phyloP scores from a whole-genome alignment of 2,329 filamentous ascomycete species.

The Hypoxylon sp. region DNA sequence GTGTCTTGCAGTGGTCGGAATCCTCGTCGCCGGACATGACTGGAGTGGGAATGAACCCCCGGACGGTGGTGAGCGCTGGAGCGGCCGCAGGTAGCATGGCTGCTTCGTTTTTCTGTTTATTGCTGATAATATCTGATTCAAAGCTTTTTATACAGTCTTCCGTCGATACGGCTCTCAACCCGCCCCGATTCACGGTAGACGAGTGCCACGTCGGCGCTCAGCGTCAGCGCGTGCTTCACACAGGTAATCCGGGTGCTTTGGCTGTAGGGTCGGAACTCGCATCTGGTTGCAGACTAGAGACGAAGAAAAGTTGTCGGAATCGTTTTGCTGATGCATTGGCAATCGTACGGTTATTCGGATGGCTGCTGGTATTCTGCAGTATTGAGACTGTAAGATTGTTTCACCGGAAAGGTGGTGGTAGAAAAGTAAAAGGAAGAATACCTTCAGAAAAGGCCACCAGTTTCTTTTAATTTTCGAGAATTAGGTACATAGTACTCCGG shows the following conservation, averaged over 20 bases:
- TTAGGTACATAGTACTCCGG: too few species aligned
- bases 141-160: constrained; percentile 23
- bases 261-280: constrained; percentile 64
- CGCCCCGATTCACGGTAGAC: constrained; percentile 56
- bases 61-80: constrained; percentile 65
- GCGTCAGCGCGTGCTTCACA: constrained; percentile 67
- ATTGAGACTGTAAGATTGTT: neutral
- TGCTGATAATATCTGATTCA: constrained; percentile 19
- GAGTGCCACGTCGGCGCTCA: constrained; percentile 68
- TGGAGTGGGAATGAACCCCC: constrained; percentile 67
- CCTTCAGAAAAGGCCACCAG: constrained; percentile 21
- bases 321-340: constrained; percentile 69
- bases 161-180: constrained; percentile 44
- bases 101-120: constrained; percentile 10
- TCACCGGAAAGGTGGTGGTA: constrained; percentile 33
- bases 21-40: constrained; percentile 69
- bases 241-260: constrained; percentile 62
- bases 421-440: constrained; percentile 18
- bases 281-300: constrained; percentile 69
- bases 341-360: constrained; percentile 27
- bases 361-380: constrained; percentile 1
- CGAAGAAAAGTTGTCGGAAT: constrained; percentile 56
- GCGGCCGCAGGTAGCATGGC: constrained; percentile 61
- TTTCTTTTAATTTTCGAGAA: constrained; percentile 15
- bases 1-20: constrained; percentile 61